These are phyloP conservation scores for Ambrosia hybrid DNA, from an alignment of 140 eudicot species.

Conservation along the genomic window DNA sequence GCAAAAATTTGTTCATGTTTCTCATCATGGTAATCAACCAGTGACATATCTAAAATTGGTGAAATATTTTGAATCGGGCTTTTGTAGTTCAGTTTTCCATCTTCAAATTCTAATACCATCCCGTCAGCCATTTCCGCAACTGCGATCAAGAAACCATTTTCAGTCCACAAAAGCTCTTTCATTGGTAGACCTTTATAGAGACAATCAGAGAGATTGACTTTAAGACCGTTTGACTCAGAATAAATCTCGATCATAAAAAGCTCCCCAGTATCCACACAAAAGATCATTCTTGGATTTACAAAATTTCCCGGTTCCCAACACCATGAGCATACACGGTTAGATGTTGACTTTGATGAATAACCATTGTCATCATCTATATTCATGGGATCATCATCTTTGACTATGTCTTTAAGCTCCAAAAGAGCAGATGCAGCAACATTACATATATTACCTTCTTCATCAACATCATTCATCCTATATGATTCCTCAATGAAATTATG, in stretches of 20 bases:
- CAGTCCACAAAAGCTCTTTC: conserved; percentile 79
- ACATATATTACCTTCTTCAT: conserved; percentile 85
- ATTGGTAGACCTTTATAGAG: conserved; percentile 65
- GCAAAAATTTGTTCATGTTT: conserved; percentile 95
- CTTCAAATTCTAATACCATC: conserved; percentile 74
- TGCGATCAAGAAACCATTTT: conserved; percentile 76
- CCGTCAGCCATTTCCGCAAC: conserved; percentile 96
- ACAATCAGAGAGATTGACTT: conserved; percentile 73
- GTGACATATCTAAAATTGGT: conserved; percentile 88
- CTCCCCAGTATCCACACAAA: conserved; percentile 84
- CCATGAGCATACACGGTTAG: conserved; percentile 80
- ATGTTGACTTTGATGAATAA: conserved; percentile 46
- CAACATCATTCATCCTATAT: conserved; percentile 63
- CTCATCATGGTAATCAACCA: conserved; percentile 79
- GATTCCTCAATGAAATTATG: conserved; percentile 53
- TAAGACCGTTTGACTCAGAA: conserved; percentile 57
- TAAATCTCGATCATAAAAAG: conserved; percentile 58
- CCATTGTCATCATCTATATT: conserved; percentile 60
- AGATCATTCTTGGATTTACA: conserved; percentile 67
- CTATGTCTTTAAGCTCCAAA: conserved; percentile 73
- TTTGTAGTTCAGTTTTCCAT: conserved; percentile 55
- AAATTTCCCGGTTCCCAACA: conserved; percentile 71
- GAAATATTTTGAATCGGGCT: conserved; percentile 82
- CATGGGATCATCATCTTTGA: conserved; percentile 91
- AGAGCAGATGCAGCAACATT: conserved; percentile 98